A percentile compares a stretch with the other conserved stretches of the same genome.
Conservation (phyloP, 306 rosid species). For the Sechiopsis laciniata region DNA sequence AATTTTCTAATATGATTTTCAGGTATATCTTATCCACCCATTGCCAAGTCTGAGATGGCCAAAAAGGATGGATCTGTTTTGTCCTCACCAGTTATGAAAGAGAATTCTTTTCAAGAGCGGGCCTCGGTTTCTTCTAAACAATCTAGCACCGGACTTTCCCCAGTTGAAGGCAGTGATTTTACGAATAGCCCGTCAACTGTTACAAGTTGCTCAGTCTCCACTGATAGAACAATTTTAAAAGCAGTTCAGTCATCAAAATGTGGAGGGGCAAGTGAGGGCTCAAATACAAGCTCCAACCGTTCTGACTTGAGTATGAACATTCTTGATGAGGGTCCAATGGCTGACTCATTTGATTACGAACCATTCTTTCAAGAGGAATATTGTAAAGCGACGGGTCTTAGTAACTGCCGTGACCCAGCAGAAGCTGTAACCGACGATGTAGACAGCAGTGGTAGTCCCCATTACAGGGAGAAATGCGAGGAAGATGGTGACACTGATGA, state of each 20-base stretch:
- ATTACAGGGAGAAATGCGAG: slow-evolving; percentile 67
- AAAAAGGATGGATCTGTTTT: slow-evolving; percentile 37
- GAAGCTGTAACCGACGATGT: slow-evolving; percentile 49
- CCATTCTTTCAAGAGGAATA: slow-evolving; percentile 74
- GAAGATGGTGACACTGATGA: slow-evolving; percentile 67
- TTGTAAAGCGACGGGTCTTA: slow-evolving; percentile 49
- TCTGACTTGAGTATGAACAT: slow-evolving; percentile 58
- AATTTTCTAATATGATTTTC: slow-evolving; percentile 27
- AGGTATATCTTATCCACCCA: slow-evolving; percentile 33
- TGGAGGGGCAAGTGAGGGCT: slow-evolving; percentile 39
- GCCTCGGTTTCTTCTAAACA: slow-evolving; percentile 33
- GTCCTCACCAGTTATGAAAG: slow-evolving; percentile 33
- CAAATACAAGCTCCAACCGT: slow-evolving; percentile 52
- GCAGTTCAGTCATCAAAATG: slow-evolving; percentile 41
- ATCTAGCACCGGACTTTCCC: slow-evolving; percentile 32
- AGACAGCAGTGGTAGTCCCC: slow-evolving; percentile 57
- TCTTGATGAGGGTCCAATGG: slow-evolving; percentile 51
- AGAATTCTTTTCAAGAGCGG: slow-evolving; percentile 29
- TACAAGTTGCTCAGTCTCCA: slow-evolving; percentile 36
- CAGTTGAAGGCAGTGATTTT: slow-evolving; percentile 26
- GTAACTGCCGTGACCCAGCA: slow-evolving; percentile 41
- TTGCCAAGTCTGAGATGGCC: slow-evolving; percentile 34
- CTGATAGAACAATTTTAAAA: slow-evolving; percentile 37
- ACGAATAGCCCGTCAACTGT: slow-evolving; percentile 29
- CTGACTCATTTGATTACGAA: slow-evolving; percentile 55